These are phyloP conservation scores for Microcera coccophila DNA, from an alignment of 2,329 filamentous ascomycete species.

Conservation along the genomic window DNA sequence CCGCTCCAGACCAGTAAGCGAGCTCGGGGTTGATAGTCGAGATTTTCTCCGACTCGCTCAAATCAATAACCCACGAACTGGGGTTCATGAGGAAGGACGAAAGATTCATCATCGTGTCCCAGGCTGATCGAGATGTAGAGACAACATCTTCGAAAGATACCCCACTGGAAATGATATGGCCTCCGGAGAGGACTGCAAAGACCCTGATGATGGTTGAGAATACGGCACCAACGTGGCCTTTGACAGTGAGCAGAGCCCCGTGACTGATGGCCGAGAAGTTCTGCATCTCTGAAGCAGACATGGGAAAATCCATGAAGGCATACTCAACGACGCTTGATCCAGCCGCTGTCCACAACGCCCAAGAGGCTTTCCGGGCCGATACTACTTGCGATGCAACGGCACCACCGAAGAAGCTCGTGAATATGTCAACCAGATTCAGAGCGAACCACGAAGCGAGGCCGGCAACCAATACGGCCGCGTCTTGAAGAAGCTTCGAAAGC, in stretches of 20 bases:
- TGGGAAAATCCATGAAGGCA: slow-evolving; percentile 48
- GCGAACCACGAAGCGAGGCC: slow-evolving; percentile 49
- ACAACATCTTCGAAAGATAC: slow-evolving; percentile 11
- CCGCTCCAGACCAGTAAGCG: slow-evolving; percentile 63
- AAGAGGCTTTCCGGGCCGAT: slow-evolving; percentile 37
- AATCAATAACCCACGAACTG: slow-evolving; percentile 55
- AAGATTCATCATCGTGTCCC: slow-evolving; percentile 17
- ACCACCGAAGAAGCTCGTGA: slow-evolving; percentile 34
- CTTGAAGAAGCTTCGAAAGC: slow-evolving; percentile 74
- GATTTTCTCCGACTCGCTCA: slow-evolving; percentile 42
- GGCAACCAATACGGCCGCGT: slow-evolving; percentile 62
- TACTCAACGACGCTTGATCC: slow-evolving; percentile 47
- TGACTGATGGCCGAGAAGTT: slow-evolving; percentile 76
- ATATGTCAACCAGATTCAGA: slow-evolving; percentile 38
- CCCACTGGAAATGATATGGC: slow-evolving; percentile 33
- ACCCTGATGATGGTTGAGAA: slow-evolving; percentile 37
- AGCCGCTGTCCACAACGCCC: slow-evolving; percentile 41
- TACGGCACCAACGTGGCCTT: slow-evolving; percentile 46
- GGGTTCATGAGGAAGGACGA: slow-evolving; percentile 41
- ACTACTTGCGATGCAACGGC: slow-evolving; percentile 29
- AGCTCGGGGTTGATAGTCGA: slow-evolving; percentile 52
- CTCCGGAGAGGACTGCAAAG: slow-evolving; percentile 43
- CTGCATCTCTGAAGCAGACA: slow-evolving; percentile 61
- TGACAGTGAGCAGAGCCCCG: slow-evolving; percentile 60
- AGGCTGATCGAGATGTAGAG: slow-evolving; percentile 10